These are phyloP conservation scores for Colletotrichum sp. DNA, from an alignment of 2,329 filamentous ascomycete species.

Conservation along the genomic window DNA sequence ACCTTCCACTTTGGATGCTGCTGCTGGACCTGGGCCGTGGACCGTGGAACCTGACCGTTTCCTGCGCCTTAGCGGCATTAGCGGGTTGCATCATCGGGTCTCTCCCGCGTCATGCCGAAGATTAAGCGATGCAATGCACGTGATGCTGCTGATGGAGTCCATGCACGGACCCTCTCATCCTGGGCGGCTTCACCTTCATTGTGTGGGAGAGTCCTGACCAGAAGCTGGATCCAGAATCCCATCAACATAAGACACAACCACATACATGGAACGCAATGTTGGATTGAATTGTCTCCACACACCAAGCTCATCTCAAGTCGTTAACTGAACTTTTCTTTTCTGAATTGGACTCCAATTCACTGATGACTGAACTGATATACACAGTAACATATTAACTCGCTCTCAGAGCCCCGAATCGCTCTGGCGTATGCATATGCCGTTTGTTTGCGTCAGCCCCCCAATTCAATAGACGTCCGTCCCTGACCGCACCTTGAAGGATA, in stretches of 20 bases:
- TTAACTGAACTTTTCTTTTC: neutral
- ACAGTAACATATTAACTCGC: conserved; percentile 11
- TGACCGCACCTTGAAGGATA: conserved; percentile 16
- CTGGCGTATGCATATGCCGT: conserved; percentile 7
- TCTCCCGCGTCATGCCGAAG: conserved; percentile 32
- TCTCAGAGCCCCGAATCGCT: neutral
- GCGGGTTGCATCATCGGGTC: conserved; percentile 12
- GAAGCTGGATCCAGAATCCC: neutral
- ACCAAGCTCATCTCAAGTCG: neutral
- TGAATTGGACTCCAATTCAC: neutral
- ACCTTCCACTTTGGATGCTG: conserved; percentile 12
- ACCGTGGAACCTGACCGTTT: conserved; percentile 27
- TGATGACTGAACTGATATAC: conserved; percentile 3
- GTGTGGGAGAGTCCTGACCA: neutral
- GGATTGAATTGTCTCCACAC: neutral
- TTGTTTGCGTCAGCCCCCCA: neutral
- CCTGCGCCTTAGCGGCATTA: conserved; percentile 27
- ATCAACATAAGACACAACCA: neutral
- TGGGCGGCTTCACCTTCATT: neutral
- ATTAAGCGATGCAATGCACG: conserved; percentile 30
- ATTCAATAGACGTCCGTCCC: conserved; percentile 12
- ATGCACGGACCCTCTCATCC: neutral
- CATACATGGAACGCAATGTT: neutral
- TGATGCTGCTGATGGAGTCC: conserved; percentile 23
- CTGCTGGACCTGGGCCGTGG: conserved; percentile 5